These are phyloP conservation scores for Pezicula neosporulosa DNA, from an alignment of 2,329 filamentous ascomycete species.

Conservation along the genomic window DNA sequence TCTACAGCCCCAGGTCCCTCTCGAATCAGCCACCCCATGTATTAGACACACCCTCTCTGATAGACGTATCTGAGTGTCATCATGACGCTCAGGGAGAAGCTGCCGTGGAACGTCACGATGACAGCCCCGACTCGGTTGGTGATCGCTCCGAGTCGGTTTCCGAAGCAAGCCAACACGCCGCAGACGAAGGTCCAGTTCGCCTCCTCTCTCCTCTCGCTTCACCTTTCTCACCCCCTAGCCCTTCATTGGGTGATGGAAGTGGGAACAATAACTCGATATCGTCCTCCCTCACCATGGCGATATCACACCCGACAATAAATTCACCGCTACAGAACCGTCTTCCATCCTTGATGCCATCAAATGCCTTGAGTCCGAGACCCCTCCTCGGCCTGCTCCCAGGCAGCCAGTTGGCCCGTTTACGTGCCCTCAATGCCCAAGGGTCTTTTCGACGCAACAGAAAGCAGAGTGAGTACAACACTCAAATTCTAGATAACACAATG, in stretches of 20 bases:
- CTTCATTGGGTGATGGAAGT: conserved; percentile 9
- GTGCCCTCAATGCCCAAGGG: conserved; percentile 12
- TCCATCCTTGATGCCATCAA: background rate
- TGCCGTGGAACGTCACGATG: conserved; percentile 14
- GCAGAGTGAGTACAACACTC: conserved; percentile 1
- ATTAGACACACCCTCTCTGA: too few species aligned
- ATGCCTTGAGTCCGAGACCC: background rate
- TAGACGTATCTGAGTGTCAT: background rate
- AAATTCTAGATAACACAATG: background rate
- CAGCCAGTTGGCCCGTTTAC: conserved; percentile 1
- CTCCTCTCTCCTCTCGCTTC: background rate
- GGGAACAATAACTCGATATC: conserved; percentile 2
- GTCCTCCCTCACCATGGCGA: background rate
- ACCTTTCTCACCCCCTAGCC: conserved; percentile 2
- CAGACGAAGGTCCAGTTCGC: conserved; percentile 11
- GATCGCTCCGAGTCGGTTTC: conserved; percentile 13
- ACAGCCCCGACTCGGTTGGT: conserved; percentile 9
- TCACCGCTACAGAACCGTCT: background rate
- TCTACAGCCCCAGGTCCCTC: conserved; percentile 5
- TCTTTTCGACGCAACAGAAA: conserved; percentile 1
- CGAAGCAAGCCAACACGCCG: conserved; percentile 14
- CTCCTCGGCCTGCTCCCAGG: background rate
- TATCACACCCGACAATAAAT: background rate
- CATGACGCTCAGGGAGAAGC: conserved; percentile 12
- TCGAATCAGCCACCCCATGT: background rate